These are phyloP conservation scores for Blastobotrys mokoenaii DNA, from an alignment of 805 yeast genomes.

Conservation along the genomic window DNA sequence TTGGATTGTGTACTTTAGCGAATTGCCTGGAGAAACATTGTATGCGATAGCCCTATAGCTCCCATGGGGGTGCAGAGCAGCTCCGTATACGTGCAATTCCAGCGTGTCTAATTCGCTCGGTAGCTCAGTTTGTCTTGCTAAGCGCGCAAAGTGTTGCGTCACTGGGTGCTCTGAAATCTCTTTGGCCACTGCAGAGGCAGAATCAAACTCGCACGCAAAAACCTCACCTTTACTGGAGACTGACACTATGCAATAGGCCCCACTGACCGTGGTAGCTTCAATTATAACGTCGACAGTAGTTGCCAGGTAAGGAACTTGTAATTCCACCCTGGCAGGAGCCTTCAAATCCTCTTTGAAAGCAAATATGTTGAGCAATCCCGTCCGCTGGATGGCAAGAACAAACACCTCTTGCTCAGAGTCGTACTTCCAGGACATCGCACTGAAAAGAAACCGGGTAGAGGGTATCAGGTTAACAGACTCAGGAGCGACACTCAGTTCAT, in stretches of 20 bases:
- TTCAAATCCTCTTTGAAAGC: too few species aligned
- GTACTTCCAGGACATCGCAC: too few species aligned
- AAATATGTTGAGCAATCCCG: slow-evolving; percentile 3
- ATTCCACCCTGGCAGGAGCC: too few species aligned
- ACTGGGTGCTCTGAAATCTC: not conserved
- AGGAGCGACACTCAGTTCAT: too few species aligned
- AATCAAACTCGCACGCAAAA: not conserved
- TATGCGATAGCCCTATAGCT: slow-evolving; percentile 14
- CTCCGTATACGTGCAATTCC: slow-evolving; percentile 14
- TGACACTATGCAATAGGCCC: not conserved
- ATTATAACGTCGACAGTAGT: too few species aligned
- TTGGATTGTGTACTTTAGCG: slow-evolving; percentile 16
- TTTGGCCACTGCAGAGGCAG: not conserved
- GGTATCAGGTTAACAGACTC: not conserved
- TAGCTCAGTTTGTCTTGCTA: too few species aligned
- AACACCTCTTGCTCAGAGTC: too few species aligned
- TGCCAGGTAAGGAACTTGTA: too few species aligned
- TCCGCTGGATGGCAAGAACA: slow-evolving; percentile 8
- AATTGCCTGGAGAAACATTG: slow-evolving; percentile 10
- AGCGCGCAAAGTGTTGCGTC: not conserved
- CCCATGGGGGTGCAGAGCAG: slow-evolving; percentile 14
- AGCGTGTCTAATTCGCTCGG: slow-evolving; percentile 1
- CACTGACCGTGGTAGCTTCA: too few species aligned
- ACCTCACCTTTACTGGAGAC: slow-evolving; percentile 4
- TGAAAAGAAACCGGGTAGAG: slow-evolving; percentile 3